Base-by-base conservation (phyloP, 1,284 basidiomycete genomes). In the Leccinum brunneo-olivaceum region DNA sequence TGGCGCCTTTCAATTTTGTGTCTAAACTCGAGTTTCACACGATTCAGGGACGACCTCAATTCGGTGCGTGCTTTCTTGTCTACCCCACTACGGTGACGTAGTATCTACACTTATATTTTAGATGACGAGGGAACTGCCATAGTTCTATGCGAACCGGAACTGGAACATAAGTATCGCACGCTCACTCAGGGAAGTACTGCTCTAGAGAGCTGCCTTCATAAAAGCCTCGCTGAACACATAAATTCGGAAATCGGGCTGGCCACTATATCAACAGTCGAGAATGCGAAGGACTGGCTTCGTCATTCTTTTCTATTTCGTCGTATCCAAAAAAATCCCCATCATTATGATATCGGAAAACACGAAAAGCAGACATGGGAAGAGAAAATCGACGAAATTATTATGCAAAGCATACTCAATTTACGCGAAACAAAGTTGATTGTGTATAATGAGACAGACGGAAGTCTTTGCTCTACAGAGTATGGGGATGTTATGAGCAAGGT, bases 231-330 rank as follows among this genome's bases (percentile, higher is more conserved):
- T 2, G 93, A 96, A 60, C 90, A 96, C 60, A 67, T 97, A 54
- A 96, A 96, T 58, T 92, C 90, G 2, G 94, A 97, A 66, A 85
- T 96, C 41, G 84, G 84, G 0, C 73, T 96, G 7, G 77, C 81
- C 3, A 93, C 90, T 0, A 91, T 95, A 53, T 77, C 69, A 2
- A 72, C 74, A 50, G 52, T 87, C 4, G 62, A 71, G 3, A 76
- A 76, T 5, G 92, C 90, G 1, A 85, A 80, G 55, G 68, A 73
- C 10, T 96, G 93, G 93, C 68, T 92, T 28, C 77, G 74, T 39
- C 75, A 72, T 46, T 87, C 91, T 0, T 95, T 95, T 62, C 67
- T 96, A 8, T 92, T 79, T 57, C 81, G 85, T 40, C 76, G 93
- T 10, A 81, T 97, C 43, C 77, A 81, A 53, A 81, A 82, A 60